phyloP scores from a whole-genome alignment of 2,329 filamentous ascomycete genomes.

The Cadophora luteo-olivacea region DNA sequence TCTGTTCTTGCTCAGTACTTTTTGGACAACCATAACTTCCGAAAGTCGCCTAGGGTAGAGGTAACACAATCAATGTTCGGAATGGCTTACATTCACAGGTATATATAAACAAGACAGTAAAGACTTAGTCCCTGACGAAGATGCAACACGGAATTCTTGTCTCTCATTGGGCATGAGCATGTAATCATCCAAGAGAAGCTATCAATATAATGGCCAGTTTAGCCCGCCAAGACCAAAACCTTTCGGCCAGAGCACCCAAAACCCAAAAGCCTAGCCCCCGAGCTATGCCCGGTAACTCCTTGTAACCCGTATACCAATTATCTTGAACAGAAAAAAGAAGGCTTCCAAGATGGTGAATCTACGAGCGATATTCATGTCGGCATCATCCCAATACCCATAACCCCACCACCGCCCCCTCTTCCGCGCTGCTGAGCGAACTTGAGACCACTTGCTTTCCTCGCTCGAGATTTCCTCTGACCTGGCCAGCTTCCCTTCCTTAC shows the following conservation, averaged over 20 bases:
- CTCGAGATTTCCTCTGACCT: conserved; percentile 26
- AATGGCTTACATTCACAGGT: background rate
- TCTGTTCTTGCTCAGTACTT: no score
- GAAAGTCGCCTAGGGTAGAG: no score
- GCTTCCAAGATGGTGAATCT: background rate
- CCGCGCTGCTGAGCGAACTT: conserved; percentile 16
- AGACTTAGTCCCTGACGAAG: background rate
- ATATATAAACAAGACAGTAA: background rate
- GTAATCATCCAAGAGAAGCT: conserved; percentile 6
- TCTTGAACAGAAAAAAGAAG: background rate
- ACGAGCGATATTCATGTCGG: conserved; percentile 27
- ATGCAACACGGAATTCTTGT: background rate
- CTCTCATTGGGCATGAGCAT: conserved; percentile 2
- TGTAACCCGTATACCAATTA: conserved; percentile 2
- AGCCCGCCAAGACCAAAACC: conserved; percentile 7
- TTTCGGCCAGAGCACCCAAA: background rate
- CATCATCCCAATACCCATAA: conserved; percentile 39
- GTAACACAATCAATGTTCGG: background rate
- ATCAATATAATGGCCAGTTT: background rate
- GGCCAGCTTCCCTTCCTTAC: conserved; percentile 35
- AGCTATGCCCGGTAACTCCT: background rate
- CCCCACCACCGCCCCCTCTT: conserved; percentile 19
- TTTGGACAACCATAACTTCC: no score
- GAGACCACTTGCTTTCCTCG: conserved; percentile 13
- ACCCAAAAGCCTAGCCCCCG: background rate